phyloP scores from a whole-genome alignment of 2,329 filamentous ascomycete genomes.

The Fusarium citri region DNA sequence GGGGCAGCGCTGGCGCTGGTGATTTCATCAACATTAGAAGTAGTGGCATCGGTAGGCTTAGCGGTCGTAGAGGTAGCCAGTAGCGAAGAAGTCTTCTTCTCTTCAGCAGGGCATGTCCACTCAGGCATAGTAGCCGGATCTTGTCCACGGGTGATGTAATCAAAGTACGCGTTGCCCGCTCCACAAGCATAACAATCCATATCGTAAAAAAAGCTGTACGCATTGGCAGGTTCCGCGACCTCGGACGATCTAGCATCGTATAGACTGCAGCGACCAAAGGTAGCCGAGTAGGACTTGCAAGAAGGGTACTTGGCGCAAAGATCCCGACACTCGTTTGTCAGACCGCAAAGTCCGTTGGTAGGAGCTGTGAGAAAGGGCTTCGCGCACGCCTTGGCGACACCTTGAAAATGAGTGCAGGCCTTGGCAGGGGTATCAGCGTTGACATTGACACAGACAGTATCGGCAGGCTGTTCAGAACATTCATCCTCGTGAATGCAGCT shows the following conservation, averaged over 20 bases:
- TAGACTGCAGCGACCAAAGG: conserved; percentile 29
- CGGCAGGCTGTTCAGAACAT: conserved; percentile 22
- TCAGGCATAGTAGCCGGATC: conserved; percentile 4
- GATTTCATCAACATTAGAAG: background rate
- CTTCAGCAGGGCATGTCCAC: conserved; percentile 13
- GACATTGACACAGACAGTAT: conserved; percentile 31
- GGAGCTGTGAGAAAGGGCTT: conserved; percentile 31
- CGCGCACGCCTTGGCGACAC: conserved; percentile 35
- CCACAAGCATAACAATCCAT: conserved; percentile 39
- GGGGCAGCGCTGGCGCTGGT: background rate
- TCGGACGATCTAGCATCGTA: conserved; percentile 30
- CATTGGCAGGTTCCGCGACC: conserved; percentile 10
- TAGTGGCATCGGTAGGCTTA: background rate
- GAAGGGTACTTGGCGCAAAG: conserved; percentile 37
- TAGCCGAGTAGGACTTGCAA: conserved; percentile 39
- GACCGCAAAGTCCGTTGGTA: conserved; percentile 15
- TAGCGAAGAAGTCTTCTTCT: conserved; percentile 1
- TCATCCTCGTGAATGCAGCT: conserved; percentile 28
- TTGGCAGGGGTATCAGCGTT: conserved; percentile 33
- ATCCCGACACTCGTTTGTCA: conserved; percentile 34
- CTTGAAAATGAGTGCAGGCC: conserved; percentile 19
- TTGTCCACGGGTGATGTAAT: conserved; percentile 30
- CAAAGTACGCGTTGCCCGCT: conserved; percentile 30
- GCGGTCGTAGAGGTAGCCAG: background rate
- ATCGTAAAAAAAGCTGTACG: conserved; percentile 25